Evolutionary conservation across 495 filamentous ascomycete species (phyloP), one percentile per base, ranked within the genome.

Genomic region (Baudoinia panamericana): DNA sequence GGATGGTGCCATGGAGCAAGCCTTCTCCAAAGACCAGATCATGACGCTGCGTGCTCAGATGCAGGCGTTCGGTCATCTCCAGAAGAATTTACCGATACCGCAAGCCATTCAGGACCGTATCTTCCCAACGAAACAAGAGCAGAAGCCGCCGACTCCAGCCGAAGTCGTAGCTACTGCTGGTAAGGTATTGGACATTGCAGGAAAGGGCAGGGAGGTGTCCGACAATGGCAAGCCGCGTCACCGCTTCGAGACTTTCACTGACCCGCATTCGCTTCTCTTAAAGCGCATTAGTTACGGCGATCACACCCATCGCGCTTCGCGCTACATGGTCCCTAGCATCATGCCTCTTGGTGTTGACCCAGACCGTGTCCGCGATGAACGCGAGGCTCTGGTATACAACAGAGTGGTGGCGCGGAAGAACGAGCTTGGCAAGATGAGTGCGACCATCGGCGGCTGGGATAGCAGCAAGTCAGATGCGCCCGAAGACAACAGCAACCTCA

Each of bases 321-420:
- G 87, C 30, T 67, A 73, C 20, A 74, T 83, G 45, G 74, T 95
- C 27, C 83, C 87, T 0, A 84, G 82, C 52, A 74, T 92, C 34
- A 86, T 93, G 66, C 86, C 88, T 8, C 66, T 76, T 10, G 90
- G 90, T n/a, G 69, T 93, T 20, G 80, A 87, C 51, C 70, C 86
- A 41, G 84, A 92, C 39, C 75, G 80, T 47, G 57, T 92, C 39
- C 73, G 81, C 30, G 76, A 85, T 41, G 85, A 94, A 51, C 73
- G 85, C 8, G 90, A 95, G 55, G 72, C 78, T 34, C 79, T 92
- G 33, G 64, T 90, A 24, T 88, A 85, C 63, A 95, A 96, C 54
- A 77, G 84, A 36, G 87, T 96, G 59, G 72, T 69, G 43, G 73
- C 84, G 26, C 73, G 90, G 27, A 84, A 85, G 56, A 62, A 74